These are phyloP conservation scores for Cryphonectria parasitica DNA, from an alignment of 2,329 filamentous ascomycete species.

Conservation along the genomic window DNA sequence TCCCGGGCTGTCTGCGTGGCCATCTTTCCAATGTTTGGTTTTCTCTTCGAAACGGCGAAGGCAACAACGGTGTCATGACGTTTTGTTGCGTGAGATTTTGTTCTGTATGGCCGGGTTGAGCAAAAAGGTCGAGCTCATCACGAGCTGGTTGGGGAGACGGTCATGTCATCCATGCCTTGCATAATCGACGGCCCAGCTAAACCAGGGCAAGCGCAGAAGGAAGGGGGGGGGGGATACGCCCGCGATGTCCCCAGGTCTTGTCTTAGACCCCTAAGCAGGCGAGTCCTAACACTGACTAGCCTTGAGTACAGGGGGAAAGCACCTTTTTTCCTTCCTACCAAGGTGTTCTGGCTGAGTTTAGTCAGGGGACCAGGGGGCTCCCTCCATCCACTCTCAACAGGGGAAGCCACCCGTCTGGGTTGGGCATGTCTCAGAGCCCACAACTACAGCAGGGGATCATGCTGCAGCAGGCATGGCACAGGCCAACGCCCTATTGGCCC, in stretches of 20 bases:
- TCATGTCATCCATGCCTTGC: slow-evolving; percentile 11
- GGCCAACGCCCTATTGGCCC: slow-evolving; percentile 12
- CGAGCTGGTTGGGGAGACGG: background rate
- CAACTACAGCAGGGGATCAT: background rate
- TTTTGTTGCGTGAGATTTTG: background rate
- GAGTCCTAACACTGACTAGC: background rate
- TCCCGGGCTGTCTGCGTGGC: background rate
- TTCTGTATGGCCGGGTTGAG: background rate
- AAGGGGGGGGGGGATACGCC: background rate
- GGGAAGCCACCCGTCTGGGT: slow-evolving; percentile 1
- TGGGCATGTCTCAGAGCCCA: background rate
- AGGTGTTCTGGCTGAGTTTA: background rate
- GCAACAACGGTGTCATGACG: slow-evolving; percentile 11
- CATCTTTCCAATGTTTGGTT: background rate
- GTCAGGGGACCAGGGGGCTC: slow-evolving; percentile 5
- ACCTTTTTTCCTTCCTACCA: background rate
- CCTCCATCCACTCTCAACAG: background rate
- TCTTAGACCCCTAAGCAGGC: background rate
- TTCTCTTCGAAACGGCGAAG: slow-evolving; percentile 4
- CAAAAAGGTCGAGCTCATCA: background rate
- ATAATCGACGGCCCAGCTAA: slow-evolving; percentile 16
- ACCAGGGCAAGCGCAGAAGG: background rate
- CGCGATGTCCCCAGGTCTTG: background rate
- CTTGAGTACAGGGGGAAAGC: background rate
- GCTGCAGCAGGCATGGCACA: slow-evolving; percentile 13